These are phyloP conservation scores for Trametes gibbosa DNA, from an alignment of 768 basidiomycete species.

Conservation along the genomic window DNA sequence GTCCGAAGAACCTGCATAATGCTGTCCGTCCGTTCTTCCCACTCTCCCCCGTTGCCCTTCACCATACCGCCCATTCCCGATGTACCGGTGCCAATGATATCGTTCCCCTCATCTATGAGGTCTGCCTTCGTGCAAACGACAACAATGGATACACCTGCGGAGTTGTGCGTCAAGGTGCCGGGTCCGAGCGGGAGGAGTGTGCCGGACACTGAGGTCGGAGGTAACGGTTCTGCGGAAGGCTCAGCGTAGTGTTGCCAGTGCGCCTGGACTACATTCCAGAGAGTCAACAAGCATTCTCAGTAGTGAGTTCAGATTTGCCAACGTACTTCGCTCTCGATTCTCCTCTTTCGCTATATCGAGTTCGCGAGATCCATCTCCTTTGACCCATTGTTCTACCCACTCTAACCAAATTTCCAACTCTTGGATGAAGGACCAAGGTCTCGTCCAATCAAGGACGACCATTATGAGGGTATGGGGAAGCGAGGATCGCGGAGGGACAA, in stretches of 20 bases:
- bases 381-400: slow-evolving; percentile 83
- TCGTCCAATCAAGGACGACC: slow-evolving; percentile 93
- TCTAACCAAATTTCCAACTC: slow-evolving; percentile 81
- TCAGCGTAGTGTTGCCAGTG: slow-evolving; percentile 90
- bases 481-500: slow-evolving; percentile 67
- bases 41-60: slow-evolving; percentile 86
- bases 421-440: slow-evolving; percentile 86
- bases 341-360: slow-evolving; percentile 77
- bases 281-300: slow-evolving; percentile 1
- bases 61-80: slow-evolving; percentile 89
- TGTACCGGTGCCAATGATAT: slow-evolving; percentile 65
- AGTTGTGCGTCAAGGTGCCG: slow-evolving; percentile 85
- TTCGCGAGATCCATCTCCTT: slow-evolving; percentile 67
- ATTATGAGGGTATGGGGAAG: slow-evolving; percentile 74
- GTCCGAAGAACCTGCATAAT: slow-evolving; percentile 94
- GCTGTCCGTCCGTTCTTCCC: slow-evolving; percentile 95
- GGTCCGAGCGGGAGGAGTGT: slow-evolving; percentile 80
- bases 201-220: slow-evolving; percentile 58
- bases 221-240: slow-evolving; percentile 65
- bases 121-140: slow-evolving; percentile 94
- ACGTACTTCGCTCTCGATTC: slow-evolving; percentile 72
- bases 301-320: slow-evolving; percentile 1
- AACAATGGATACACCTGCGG: slow-evolving; percentile 80
- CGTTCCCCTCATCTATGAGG: slow-evolving; percentile 79
- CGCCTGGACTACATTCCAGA: slow-evolving; percentile 62